Conservation (phyloP, 2,329 filamentous ascomycete species). For the Tolypocladium tundrense region DNA sequence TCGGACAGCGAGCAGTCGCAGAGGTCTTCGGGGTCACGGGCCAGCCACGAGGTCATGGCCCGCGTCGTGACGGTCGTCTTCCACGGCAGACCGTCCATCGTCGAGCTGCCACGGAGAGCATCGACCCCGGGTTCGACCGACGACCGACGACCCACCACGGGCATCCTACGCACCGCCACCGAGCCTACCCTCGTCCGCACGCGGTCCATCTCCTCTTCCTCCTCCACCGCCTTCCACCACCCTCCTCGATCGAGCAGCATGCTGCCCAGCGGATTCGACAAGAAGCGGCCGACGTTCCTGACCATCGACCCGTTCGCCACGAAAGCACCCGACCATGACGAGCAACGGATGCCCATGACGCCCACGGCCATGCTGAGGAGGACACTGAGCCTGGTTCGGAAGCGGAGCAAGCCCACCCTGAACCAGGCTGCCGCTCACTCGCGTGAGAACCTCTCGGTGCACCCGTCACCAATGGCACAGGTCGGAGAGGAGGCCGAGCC, state of each 20-base stretch:
- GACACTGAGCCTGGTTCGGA: slow-evolving; percentile 43
- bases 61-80: slow-evolving; percentile 49
- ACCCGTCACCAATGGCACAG: slow-evolving; percentile 19
- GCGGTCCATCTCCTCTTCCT: slow-evolving; percentile 22
- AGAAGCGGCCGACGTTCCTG: slow-evolving; percentile 36
- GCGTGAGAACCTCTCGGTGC: slow-evolving; percentile 20
- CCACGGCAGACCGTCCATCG: slow-evolving; percentile 47
- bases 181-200: slow-evolving; percentile 19
- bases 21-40: slow-evolving; percentile 18
- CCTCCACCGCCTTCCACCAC: slow-evolving; percentile 20
- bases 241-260: slow-evolving; percentile 35
- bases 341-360: slow-evolving; percentile 30
- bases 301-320: slow-evolving; percentile 43
- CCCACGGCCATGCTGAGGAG: slow-evolving; percentile 40
- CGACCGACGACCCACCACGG: slow-evolving; percentile 10
- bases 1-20: slow-evolving; percentile 27
- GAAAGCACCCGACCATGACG: slow-evolving; percentile 18
- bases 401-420: slow-evolving; percentile 42
- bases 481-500: slow-evolving; percentile 20
- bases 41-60: slow-evolving; percentile 45
- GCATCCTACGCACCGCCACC: slow-evolving; percentile 20
- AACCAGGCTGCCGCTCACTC: slow-evolving; percentile 24
- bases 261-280: slow-evolving; percentile 22
- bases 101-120: slow-evolving; percentile 39
- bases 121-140: slow-evolving; percentile 28